These are phyloP conservation scores for Hymenoscyphus occultus DNA, from an alignment of 2,329 filamentous ascomycete genomes.

Conservation along the genomic window DNA sequence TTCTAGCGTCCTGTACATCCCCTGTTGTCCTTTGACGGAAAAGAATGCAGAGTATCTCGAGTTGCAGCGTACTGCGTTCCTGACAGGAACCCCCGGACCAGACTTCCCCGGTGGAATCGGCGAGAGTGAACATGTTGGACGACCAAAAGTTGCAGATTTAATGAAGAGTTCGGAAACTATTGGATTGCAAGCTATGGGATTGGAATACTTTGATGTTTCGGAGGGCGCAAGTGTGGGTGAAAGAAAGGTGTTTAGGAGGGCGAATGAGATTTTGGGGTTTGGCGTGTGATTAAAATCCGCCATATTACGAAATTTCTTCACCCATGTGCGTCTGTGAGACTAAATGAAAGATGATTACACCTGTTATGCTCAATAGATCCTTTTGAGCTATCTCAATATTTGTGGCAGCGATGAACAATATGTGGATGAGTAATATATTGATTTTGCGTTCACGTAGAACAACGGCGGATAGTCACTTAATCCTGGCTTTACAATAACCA, in stretches of 20 bases:
- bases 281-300: background rate
- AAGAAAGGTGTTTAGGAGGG: slow-evolving; percentile 8
- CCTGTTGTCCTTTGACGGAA: slow-evolving; percentile 76
- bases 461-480: too few species aligned
- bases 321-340: too few species aligned
- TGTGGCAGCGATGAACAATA: too few species aligned
- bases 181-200: slow-evolving; percentile 55
- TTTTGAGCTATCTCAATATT: too few species aligned
- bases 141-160: slow-evolving; percentile 37
- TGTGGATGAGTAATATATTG: too few species aligned
- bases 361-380: too few species aligned
- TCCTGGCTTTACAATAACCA: too few species aligned
- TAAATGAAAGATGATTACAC: too few species aligned
- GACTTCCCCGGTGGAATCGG: slow-evolving; percentile 72
- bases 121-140: slow-evolving; percentile 53
- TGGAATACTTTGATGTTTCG: slow-evolving; percentile 38
- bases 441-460: too few species aligned
- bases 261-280: slow-evolving; percentile 13
- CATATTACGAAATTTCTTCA: too few species aligned
- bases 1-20: slow-evolving; percentile 86
- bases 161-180: slow-evolving; percentile 46
- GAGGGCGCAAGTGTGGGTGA: slow-evolving; percentile 1
- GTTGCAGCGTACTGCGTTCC: slow-evolving; percentile 69
- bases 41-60: slow-evolving; percentile 69
- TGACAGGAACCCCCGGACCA: slow-evolving; percentile 62